Conservation (phyloP, 495 filamentous ascomycete species). For the Hypomontagnella submonticulosa region DNA sequence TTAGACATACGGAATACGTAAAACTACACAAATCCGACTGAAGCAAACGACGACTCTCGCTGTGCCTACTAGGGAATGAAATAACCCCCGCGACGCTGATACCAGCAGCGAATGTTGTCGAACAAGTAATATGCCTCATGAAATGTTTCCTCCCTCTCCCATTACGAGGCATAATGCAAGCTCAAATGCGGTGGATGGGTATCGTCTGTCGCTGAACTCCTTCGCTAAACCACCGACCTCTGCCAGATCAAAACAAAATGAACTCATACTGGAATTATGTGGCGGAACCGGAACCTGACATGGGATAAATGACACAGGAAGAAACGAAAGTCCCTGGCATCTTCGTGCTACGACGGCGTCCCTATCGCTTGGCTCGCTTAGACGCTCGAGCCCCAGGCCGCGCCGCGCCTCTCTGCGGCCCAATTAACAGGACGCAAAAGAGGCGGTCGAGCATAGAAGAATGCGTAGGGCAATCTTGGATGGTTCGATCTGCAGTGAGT, state of each 20-base stretch:
- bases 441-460: conserved; percentile 37
- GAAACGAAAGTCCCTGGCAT: conserved; percentile 40
- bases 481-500: conserved; percentile 20
- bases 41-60: conserved; percentile 35
- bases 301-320: conserved; percentile 34
- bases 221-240: conserved; percentile 50
- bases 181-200: conserved; percentile 47
- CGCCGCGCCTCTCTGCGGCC: conserved; percentile 34
- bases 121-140: conserved; percentile 42
- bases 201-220: conserved; percentile 48
- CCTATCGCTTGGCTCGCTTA: conserved; percentile 41
- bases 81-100: conserved; percentile 37
- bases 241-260: conserved; percentile 50
- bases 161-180: conserved; percentile 42
- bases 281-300: conserved; percentile 10
- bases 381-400: conserved; percentile 47
- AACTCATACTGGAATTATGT: conserved; percentile 24
- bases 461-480: conserved; percentile 21
- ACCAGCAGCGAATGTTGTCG: conserved; percentile 42
- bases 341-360: conserved; percentile 8
- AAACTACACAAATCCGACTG: conserved; percentile 29
- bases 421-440: conserved; percentile 34
- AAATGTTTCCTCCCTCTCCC: conserved; percentile 22
- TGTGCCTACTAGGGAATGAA: conserved; percentile 28
- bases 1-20: conserved; percentile 19